Base-by-base conservation (phyloP, 257 asterid species). In the Solanum piurae region DNA sequence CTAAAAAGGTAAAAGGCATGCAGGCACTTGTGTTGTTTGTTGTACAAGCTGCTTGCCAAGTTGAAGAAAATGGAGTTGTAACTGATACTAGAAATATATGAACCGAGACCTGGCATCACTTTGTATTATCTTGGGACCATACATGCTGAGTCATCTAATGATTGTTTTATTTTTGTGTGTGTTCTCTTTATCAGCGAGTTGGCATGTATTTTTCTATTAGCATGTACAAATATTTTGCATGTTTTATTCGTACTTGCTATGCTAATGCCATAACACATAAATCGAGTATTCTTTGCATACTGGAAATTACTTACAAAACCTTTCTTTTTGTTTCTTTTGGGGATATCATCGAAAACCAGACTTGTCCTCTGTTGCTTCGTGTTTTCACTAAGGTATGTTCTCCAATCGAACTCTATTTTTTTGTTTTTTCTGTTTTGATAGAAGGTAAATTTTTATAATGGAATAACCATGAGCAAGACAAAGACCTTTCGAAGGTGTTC, bases 311-410 rank as follows among this genome's bases (percentile, higher is more conserved):
- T 76, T 40, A 76, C 36, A 40, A 76, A n/a, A 76, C 33, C 60
- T 9, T n/a, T 7, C n/a, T 23, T 76, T 23, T 3, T 36, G 14
- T 38, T 76, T 76, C 13, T 76, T 76, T 25, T 76, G 83, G 83
- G 83, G 4, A n/a, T 76, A 7, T n/a, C 12, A 40, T 76, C 60
- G 7, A 76, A 76, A 40, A 76, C 36, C 83, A 76, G 83, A 76
- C 83, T n/a, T 76, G 83, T 76, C 83, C 83, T 25, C 83, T 76
- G 36, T 40, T 76, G 60, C 83, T 76, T 42, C 83, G 83, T n/a
- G 83, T 76, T 76, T 76, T 76, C 83, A 76, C 60, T n/a, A 76
- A 76, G 83, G 83, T 76, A 76, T 40, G 83, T 44, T n/a, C 83
- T 40, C 83, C 60, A n/a, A n/a, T 12, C 21, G 23, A 40, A 16